A percentile compares a stretch with the other conserved stretches of the same genome.
Conservation (phyloP, 192 early-diverging fungal species). For the Cetraspora pellucida region DNA sequence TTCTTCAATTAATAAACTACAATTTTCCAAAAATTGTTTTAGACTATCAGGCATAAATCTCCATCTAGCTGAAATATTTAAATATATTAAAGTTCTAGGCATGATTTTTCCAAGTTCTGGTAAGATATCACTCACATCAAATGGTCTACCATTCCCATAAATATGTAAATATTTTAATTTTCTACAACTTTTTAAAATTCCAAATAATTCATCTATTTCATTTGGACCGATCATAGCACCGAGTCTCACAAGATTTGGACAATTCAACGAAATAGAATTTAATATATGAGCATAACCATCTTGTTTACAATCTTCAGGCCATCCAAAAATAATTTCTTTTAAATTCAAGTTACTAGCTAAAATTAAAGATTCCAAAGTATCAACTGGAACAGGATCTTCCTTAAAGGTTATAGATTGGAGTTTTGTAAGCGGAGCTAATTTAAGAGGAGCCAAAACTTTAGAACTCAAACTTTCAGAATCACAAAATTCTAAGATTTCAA, state of each 20-base stretch:
- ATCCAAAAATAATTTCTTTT: background rate
- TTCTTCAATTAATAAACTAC: too few species aligned
- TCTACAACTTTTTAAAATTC: constrained; percentile 1
- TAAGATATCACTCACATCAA: constrained; percentile 1
- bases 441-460: background rate
- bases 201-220: constrained; percentile 2
- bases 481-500: background rate
- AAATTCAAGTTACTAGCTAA: background rate
- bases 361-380: constrained; percentile 2
- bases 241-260: background rate
- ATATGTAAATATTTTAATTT: background rate
- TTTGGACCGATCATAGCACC: background rate
- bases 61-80: background rate
- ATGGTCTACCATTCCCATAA: background rate
- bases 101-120: background rate
- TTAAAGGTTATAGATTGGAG: background rate
- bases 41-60: constrained; percentile 8
- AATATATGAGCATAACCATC: constrained; percentile 7
- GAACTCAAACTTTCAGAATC: background rate
- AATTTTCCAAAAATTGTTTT: background rate
- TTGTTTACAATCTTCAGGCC: constrained; percentile 14
- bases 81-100: background rate
- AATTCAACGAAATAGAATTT: background rate
- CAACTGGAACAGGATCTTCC: constrained; percentile 12
- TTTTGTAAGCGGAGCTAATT: background rate